phyloP scores from a whole-genome alignment of 73 alveolate species.

The Diophrys sp. region DNA sequence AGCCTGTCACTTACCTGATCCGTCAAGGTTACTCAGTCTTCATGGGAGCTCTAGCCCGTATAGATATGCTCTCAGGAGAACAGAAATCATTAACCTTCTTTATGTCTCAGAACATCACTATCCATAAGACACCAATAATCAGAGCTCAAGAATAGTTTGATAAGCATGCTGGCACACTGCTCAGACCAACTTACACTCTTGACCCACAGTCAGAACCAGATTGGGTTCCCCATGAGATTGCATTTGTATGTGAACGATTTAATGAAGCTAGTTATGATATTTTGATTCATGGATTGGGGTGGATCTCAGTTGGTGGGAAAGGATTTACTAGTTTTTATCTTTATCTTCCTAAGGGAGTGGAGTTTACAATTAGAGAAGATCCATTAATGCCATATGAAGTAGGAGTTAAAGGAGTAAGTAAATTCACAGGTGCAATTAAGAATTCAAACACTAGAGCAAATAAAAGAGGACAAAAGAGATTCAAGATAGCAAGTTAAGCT shows the following conservation, averaged over 20 bases:
- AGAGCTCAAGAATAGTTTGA: constrained; percentile 42
- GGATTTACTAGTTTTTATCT: constrained; percentile 41
- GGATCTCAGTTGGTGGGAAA: constrained; percentile 55
- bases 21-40: constrained; percentile 30
- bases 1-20: constrained; percentile 20
- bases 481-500: too few species aligned
- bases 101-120: constrained; percentile 46
- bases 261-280: constrained; percentile 53
- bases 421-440: constrained; percentile 23
- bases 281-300: constrained; percentile 62
- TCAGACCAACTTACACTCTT: constrained; percentile 51
- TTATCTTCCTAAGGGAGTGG: constrained; percentile 43
- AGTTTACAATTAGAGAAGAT: constrained; percentile 25
- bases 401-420: constrained; percentile 27
- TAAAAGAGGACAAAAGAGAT: too few species aligned
- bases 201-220: constrained; percentile 20
- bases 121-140: constrained; percentile 52
- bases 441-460: neutral
- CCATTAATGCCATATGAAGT: constrained; percentile 68
- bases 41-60: constrained; percentile 61
- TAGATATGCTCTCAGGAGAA: constrained; percentile 59
- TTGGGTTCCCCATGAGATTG: constrained; percentile 24
- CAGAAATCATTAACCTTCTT: constrained; percentile 51
- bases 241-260: constrained; percentile 28
- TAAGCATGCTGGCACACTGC: constrained; percentile 53